Evolutionary conservation across 2,329 filamentous ascomycete species (phyloP).

Genomic region (Penicillium polonicum): DNA sequence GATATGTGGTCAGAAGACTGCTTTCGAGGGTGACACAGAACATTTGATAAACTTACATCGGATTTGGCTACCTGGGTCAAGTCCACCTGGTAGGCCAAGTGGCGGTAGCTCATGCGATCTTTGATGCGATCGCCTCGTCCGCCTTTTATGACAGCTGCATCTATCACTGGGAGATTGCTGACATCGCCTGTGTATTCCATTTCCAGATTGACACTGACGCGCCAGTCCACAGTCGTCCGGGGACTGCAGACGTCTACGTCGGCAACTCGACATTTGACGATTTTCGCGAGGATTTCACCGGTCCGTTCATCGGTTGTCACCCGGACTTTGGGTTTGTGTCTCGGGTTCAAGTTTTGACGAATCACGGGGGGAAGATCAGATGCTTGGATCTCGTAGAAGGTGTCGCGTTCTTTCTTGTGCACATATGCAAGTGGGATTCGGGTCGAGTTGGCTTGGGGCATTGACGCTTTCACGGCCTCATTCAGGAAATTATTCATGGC

Average conservation of each 20-base stretch:
- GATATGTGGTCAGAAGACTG: constrained; percentile 15
- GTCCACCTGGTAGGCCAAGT: constrained; percentile 85
- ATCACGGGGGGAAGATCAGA: constrained; percentile 65
- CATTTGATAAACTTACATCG: constrained; percentile 39
- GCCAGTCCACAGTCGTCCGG: constrained; percentile 75
- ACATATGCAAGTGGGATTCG: constrained; percentile 64
- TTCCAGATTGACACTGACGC: constrained; percentile 92
- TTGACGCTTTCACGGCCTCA: constrained; percentile 56
- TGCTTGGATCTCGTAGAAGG: constrained; percentile 73
- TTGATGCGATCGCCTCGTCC: constrained; percentile 67
- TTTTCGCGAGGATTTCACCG: constrained; percentile 69
- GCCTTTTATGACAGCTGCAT: constrained; percentile 30
- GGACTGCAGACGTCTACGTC: constrained; percentile 89
- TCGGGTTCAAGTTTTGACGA: constrained; percentile 58
- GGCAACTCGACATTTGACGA: constrained; percentile 84
- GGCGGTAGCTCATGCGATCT: constrained; percentile 86
- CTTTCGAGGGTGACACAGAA: constrained; percentile 8
- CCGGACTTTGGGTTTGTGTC: constrained; percentile 64
- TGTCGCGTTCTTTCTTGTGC: constrained; percentile 79
- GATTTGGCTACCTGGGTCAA: constrained; percentile 77
- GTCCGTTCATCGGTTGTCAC: constrained; percentile 76
- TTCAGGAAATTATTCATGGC: constrained; percentile 85
- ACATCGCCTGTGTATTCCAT: constrained; percentile 76
- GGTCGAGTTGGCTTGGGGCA: constrained; percentile 38
- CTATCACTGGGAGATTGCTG: constrained; percentile 51